Evolutionary conservation across 106 monocot genomes (phyloP).

Genomic region (Dendrobium nobile): DNA sequence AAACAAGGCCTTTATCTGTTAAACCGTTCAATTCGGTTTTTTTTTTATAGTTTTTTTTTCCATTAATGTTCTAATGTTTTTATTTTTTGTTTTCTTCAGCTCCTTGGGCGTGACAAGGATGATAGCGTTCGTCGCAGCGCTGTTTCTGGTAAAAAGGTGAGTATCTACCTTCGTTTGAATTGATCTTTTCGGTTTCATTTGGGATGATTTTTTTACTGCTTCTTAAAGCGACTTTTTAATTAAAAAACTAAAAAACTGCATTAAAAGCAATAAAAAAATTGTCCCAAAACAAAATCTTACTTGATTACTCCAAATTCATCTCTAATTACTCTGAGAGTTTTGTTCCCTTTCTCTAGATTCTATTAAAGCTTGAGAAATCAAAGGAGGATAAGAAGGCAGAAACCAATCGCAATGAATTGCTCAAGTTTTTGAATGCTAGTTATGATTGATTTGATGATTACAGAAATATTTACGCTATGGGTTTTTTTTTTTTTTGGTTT

Average conservation of each 20-base stretch:
- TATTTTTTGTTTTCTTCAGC: constrained; percentile 28
- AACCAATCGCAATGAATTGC: constrained; percentile 80
- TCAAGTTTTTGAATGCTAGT: constrained; percentile 97
- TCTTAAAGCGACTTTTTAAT: too few species aligned
- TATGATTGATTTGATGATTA: constrained; percentile 49
- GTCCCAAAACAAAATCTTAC: too few species aligned
- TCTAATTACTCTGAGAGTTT: neutral
- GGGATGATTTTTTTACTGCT: too few species aligned
- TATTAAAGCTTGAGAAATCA: constrained; percentile 85
- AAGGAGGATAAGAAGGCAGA: constrained; percentile 96
- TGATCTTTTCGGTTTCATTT: neutral
- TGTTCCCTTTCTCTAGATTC: constrained; percentile 44
- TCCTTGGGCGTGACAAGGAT: constrained; percentile 86
- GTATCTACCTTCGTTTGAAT: neutral
- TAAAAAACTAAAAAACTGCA: too few species aligned
- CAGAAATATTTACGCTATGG: neutral
- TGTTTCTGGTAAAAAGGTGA: constrained; percentile 98
- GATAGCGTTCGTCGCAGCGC: constrained; percentile 77
- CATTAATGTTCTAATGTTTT: neutral
- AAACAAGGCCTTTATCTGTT: too few species aligned
- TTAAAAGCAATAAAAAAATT: too few species aligned
- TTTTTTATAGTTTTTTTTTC: neutral
- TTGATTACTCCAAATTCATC: too few species aligned
- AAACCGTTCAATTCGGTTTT: too few species aligned
- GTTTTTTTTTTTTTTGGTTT: neutral